A percentile compares a stretch with the other conserved stretches of the same genome.
phyloP scores from a whole-genome alignment of 768 basidiomycete genomes.

The Rhodosporidiobolus sp. region DNA sequence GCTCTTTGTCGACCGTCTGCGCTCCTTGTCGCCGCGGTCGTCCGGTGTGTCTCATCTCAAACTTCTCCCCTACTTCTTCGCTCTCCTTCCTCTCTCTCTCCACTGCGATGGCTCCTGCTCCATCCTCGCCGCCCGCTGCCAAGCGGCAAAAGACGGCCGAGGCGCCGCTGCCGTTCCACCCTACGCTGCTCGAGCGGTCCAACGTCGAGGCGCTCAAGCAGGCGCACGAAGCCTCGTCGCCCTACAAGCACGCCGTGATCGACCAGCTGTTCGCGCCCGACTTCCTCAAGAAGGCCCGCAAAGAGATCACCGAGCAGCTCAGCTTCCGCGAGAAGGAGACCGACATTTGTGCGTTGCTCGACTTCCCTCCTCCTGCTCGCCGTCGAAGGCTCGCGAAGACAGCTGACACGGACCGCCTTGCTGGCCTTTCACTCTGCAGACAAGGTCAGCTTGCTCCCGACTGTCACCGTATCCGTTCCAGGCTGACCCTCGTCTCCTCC shows the following conservation, averaged over 20 bases:
- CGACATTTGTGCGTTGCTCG: constrained; percentile 96
- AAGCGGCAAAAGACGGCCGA: constrained; percentile 28
- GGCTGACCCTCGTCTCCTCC: no score
- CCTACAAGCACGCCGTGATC: constrained; percentile 62
- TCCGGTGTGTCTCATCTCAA: neutral
- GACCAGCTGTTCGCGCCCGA: constrained; percentile 79
- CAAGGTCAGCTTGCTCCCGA: neutral
- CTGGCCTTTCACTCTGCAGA: neutral
- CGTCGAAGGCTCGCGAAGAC: constrained; percentile 2
- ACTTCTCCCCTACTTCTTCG: neutral
- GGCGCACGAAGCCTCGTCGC: constrained; percentile 22
- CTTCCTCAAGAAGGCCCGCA: constrained; percentile 72
- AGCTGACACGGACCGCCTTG: neutral
- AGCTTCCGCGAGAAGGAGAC: constrained; percentile 92
- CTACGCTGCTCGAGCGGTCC: constrained; percentile 8
- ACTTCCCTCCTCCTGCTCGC: constrained; percentile 5
- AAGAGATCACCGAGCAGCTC: constrained; percentile 74
- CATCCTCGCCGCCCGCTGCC: constrained; percentile 9
- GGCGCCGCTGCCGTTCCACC: constrained; percentile 27
- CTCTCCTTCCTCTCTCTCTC: neutral
- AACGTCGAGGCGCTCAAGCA: constrained; percentile 17
- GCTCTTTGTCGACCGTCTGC: no score
- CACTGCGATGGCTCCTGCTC: neutral
- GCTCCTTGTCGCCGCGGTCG: no score
- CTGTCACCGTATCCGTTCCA: neutral